Evolutionary conservation across 768 basidiomycete genomes (phyloP), one percentile per base, ranked within the genome.

Genomic region (Termitomyces sp.): DNA sequence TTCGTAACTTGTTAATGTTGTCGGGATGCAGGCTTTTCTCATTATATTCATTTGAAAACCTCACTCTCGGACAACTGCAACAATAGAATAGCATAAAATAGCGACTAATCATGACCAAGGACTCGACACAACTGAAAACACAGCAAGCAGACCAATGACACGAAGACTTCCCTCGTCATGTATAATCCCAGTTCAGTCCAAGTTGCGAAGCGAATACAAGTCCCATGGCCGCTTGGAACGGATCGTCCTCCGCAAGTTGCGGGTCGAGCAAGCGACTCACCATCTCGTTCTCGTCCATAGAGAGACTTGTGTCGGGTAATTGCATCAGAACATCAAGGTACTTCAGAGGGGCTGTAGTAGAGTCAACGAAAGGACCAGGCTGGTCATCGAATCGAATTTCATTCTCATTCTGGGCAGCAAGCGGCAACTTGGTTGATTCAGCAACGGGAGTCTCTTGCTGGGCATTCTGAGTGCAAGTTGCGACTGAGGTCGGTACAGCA

Each of bases 191-290:
- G 26, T 63, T 18, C 48, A 75, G 61, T 5, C 79, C 79, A 54
- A 76, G 70, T 55, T 71, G 70, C 16, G 75, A 74, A 57, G 77
- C 66, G 50, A 77, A 71, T 6, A 77, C 72, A 33, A 81, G 66
- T 23, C 78, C 78, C 78, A 82, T 80, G 9, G 80, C 75, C n/a
- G 76, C 78, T 58, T 75, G 73, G 60, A 82, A 80, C 23, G 79
- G 75, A 57, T 77, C 76, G 23, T 67, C 66, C 36, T 57, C 59
- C 5, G 67, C 69, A 43, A 79, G 64, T 12, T 64, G 66, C 36
- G 74, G 71, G 58, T 76, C 71, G 8, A 77, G 64, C 58, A 79
- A 63, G 26, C 67, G 67, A 28, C 69, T 66, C 48, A 72, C 62
- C 43, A 77, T 57, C 30, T 61, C 67, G 61, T 52, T 57, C 30